Percentiles rank a stretch among this genome's conserved stretches.
Conservation (phyloP, 306 rosid species). For the Dicorynia guianensis region DNA sequence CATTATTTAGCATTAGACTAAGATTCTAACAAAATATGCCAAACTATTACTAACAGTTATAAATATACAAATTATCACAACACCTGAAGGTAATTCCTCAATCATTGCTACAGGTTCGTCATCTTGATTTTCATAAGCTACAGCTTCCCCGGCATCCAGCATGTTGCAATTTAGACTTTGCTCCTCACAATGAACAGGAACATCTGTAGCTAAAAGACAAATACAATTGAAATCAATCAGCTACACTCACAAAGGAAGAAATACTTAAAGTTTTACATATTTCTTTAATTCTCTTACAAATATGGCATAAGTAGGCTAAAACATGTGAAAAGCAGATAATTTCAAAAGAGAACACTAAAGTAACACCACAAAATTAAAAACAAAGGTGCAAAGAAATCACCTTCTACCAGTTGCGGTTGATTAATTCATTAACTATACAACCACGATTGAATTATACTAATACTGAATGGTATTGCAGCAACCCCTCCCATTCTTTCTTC, state of each 20-base stretch:
- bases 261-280: background rate
- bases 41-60: background rate
- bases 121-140: slow-evolving; percentile 42
- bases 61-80: slow-evolving; percentile 19
- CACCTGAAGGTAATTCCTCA: slow-evolving; percentile 43
- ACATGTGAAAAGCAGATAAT: background rate
- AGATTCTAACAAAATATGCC: background rate
- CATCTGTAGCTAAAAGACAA: slow-evolving; percentile 40
- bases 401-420: background rate
- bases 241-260: too few relatives aligned
- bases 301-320: background rate
- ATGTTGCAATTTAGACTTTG: slow-evolving; percentile 41
- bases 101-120: slow-evolving; percentile 49
- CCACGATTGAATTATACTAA: background rate
- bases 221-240: slow-evolving; percentile 33
- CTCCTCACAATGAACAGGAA: slow-evolving; percentile 38
- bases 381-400: background rate
- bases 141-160: slow-evolving; percentile 43
- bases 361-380: background rate
- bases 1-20: background rate
- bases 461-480: background rate
- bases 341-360: background rate
- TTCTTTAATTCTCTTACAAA: background rate
- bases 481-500: background rate
- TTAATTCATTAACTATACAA: background rate